A percentile compares a stretch with the other conserved stretches of the same genome.
Evolutionary conservation across 202 grass and related monocot genomes (phyloP).

Genomic region (Carex arenaria): DNA sequence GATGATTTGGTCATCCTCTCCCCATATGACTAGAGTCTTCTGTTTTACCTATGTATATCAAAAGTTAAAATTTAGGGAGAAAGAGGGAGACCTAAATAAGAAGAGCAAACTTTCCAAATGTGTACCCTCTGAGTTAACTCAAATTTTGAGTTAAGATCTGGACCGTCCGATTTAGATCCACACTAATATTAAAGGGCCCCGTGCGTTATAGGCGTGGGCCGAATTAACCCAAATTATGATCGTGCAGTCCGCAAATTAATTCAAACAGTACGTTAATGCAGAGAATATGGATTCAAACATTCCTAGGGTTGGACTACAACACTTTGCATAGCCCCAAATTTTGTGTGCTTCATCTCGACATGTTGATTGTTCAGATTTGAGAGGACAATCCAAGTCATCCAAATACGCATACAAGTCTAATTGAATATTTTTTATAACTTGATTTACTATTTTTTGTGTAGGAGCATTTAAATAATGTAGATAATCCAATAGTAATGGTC

Average conservation of each 20-base stretch:
- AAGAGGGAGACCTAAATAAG: not conserved
- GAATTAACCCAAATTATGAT: too few relatives aligned
- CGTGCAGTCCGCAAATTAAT: too few relatives aligned
- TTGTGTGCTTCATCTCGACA: not conserved
- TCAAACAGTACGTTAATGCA: too few relatives aligned
- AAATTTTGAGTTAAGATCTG: too few relatives aligned
- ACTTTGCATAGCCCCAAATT: not conserved
- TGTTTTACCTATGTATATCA: constrained; percentile 55
- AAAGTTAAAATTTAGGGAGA: not conserved
- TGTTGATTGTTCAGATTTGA: not conserved
- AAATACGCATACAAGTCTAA: not conserved
- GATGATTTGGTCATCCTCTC: constrained; percentile 72
- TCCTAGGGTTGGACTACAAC: not conserved
- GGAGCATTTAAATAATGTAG: not conserved
- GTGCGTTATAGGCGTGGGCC: too few relatives aligned
- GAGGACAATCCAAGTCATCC: not conserved
- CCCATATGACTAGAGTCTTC: constrained; percentile 77
- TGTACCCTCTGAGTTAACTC: too few relatives aligned
- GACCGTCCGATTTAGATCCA: too few relatives aligned
- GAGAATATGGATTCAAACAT: not conserved
- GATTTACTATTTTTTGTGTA: not conserved
- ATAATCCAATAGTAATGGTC: not conserved
- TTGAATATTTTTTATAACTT: not conserved
- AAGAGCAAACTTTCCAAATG: not conserved
- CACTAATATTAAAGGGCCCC: too few relatives aligned